Base-by-base conservation (phyloP, 345 rosid genomes). In the Camelina sativa region DNA sequence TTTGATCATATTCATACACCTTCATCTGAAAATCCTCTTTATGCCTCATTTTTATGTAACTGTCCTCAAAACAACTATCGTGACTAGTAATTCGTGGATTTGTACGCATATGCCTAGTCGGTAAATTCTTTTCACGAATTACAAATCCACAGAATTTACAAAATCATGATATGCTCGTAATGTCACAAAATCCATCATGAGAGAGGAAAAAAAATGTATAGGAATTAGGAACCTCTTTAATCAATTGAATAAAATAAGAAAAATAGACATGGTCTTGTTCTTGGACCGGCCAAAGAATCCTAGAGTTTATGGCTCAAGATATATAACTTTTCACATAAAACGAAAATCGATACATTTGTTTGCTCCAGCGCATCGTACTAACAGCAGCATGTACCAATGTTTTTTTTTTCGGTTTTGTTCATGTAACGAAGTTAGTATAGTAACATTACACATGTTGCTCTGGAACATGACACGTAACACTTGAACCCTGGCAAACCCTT, bases 291-390 rank as follows among this genome's bases (percentile, higher is more conserved):
- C 73, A 61, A 67, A 67, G 54, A 58, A 60, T 60, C 79, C 51
- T 50, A 67, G 11, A 67, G 55, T 67, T 67, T 67, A 68, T 67
- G 74, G 79, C 74, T 67, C 79, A 75, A 68, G 28, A 25, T 25
- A 25, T 28, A n/a, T 51, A 60, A 75, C 69, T 68, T 75, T 61
- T 41, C 53, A 23, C 60, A 66, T 15, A 48, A 38, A 55, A 54
- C 78, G 62, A 51, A 23, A 75, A 66, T 48, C 67, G 61, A 74
- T 66, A 47, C 66, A 47, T 48, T 38, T 67, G 67, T 65, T 48
- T 74, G 53, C 48, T 56, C 72, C 66, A 66, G 50, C 59, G 56
- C 65, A 50, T 48, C 58, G 46, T 56, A 35, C 70, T 30, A 41
- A 41, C 58, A 65, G 19, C 48, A 32, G 37, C 37, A 34, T 34